Conservation (phyloP, 192 early-diverging fungal genomes). For the Funneliformis mosseae region DNA sequence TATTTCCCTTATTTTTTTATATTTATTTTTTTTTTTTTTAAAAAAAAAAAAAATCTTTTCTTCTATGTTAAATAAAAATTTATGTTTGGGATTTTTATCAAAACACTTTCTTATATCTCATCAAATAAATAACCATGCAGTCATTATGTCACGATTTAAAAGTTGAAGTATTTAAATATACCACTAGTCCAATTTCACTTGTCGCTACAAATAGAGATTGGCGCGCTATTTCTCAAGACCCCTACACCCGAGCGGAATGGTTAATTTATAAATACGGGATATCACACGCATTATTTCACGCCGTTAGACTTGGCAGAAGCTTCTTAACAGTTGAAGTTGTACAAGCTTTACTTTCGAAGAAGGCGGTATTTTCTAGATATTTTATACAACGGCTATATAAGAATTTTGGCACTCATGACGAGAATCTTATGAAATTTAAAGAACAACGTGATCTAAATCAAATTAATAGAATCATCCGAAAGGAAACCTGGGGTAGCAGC, state of each 20-base stretch:
- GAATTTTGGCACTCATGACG: not conserved
- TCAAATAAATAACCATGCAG: no score
- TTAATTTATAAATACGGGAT: not conserved
- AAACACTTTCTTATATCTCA: no score
- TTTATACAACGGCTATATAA: constrained; percentile 16
- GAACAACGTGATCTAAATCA: not conserved
- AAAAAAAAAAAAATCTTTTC: no score
- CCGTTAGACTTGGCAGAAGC: not conserved
- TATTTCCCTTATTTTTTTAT: no score
- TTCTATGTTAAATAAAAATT: no score
- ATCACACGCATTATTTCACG: constrained; percentile 16
- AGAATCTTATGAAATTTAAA: not conserved
- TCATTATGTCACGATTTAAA: not conserved
- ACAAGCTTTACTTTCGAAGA: not conserved
- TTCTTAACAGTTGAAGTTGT: not conserved
- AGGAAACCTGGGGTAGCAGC: not conserved
- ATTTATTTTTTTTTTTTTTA: no score
- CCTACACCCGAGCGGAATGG: not conserved
- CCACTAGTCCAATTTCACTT: no score
- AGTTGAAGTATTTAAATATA: no score
- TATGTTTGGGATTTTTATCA: no score
- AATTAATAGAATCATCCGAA: not conserved
- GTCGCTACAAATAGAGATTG: not conserved
- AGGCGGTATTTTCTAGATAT: not conserved
- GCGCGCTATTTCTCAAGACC: not conserved